Base-by-base conservation (phyloP, 306 rosid species). In the Ochetophila trinervis region DNA sequence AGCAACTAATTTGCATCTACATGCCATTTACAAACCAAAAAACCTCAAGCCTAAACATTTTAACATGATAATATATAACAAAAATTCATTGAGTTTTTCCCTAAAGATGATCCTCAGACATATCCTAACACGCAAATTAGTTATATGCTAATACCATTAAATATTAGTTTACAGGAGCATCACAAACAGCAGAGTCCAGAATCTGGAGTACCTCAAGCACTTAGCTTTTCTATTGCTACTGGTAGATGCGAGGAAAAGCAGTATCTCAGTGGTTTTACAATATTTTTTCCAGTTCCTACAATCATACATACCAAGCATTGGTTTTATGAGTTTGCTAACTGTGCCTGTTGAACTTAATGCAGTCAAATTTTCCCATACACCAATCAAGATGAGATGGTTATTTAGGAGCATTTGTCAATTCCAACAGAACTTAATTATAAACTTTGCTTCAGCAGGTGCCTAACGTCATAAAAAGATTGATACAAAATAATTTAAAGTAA, bases 361-460 rank as follows among this genome's bases (percentile, higher is more conserved):
- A 9, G 13, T 37, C 37, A 36, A 30, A 22, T 18, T 32, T 51
- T 24, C 12, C 14, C 45, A 55, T 24, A 55, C n/a, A 8, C 62
- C 62, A 0, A n/a, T 58, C 23, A 30, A 34, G 23, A 17, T 42
- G 19, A 58, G 45, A 20, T 34, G 63, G 47, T 58, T 20, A 27
- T 12, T 21, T 21, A 24, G 13, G 5, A 14, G 37, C 36, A 22
- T 55, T 55, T 14, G 17, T 27, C 18, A 24, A 27, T 5, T 23
- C 16, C 34, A 57, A 1, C 2, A 14, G 34, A 57, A 27, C 24
- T 27, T 16, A 3, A 27, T 23, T 56, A 15, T 56, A 56, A 56
- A 24, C 40, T 24, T 23, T 56, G 32, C 10, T 57, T 53, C n/a
- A 19, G 53, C 55, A 75, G 21, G 63, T 24, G 66, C 51, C 58